Evolutionary conservation across 257 asterid genomes (phyloP).

Genomic region (Ligustrum vulgare): DNA sequence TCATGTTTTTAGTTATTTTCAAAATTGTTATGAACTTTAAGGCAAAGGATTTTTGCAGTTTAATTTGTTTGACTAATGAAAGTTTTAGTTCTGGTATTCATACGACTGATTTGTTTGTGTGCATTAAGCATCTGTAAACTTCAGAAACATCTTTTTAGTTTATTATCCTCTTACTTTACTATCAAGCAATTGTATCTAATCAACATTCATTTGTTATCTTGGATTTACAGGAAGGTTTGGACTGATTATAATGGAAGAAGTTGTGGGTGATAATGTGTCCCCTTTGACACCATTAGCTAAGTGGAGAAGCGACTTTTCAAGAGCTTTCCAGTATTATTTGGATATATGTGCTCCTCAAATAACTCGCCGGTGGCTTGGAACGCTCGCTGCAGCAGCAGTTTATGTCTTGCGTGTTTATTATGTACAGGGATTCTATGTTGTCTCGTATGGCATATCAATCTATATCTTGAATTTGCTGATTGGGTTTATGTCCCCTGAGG

Average conservation of each 20-base stretch:
- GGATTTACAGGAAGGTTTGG: constrained; percentile 14
- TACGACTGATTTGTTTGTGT: too few relatives aligned
- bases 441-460: constrained; percentile 60
- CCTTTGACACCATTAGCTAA: constrained; percentile 43
- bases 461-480: constrained; percentile 64
- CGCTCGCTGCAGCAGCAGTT: constrained; percentile 53
- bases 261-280: constrained; percentile 28
- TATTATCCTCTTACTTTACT: background rate
- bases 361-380: constrained; percentile 55
- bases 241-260: constrained; percentile 42
- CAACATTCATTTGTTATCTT: background rate
- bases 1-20: background rate
- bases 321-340: constrained; percentile 49
- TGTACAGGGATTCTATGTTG: constrained; percentile 50
- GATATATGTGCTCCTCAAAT: constrained; percentile 55
- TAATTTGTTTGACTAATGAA: background rate
- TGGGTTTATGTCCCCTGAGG: constrained; percentile 64
- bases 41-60: background rate
- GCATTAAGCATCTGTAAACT: background rate
- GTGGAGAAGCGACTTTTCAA: constrained; percentile 51
- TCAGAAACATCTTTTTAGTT: background rate
- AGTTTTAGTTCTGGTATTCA: background rate
- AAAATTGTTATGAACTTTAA: background rate
- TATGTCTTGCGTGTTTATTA: constrained; percentile 52
- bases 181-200: background rate